These are phyloP conservation scores for Aspergillus novofumigatus DNA, from an alignment of 2,329 filamentous ascomycete species.

Conservation along the genomic window DNA sequence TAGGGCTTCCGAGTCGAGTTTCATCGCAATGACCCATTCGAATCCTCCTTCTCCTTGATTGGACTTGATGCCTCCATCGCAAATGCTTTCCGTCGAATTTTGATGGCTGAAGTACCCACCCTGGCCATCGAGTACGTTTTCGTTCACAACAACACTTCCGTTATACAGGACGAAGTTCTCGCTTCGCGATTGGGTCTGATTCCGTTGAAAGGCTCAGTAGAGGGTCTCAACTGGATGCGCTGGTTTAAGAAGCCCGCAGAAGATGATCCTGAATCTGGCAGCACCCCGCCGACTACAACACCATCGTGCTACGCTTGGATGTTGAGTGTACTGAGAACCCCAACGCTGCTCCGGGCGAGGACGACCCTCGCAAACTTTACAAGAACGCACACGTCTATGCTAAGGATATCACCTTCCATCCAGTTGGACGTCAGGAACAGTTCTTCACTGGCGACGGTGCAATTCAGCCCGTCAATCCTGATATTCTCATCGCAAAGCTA, in stretches of 20 bases:
- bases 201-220: slow-evolving; percentile 74
- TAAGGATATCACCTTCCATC: slow-evolving; percentile 69
- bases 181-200: slow-evolving; percentile 86
- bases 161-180: slow-evolving; percentile 96
- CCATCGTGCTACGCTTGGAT: slow-evolving; percentile 71
- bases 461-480: slow-evolving; percentile 77
- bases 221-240: slow-evolving; percentile 75
- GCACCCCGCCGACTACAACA: slow-evolving; percentile 72
- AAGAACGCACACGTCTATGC: slow-evolving; percentile 81
- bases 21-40: slow-evolving; percentile 72
- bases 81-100: slow-evolving; percentile 94
- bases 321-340: slow-evolving; percentile 76
- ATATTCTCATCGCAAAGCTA: slow-evolving; percentile 91
- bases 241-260: slow-evolving; percentile 73
- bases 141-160: slow-evolving; percentile 93
- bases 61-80: slow-evolving; percentile 89
- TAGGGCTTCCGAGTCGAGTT: slow-evolving; percentile 70
- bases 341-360: slow-evolving; percentile 66
- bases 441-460: slow-evolving; percentile 63
- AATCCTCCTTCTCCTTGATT: slow-evolving; percentile 85
- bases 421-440: slow-evolving; percentile 67
- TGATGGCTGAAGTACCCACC: slow-evolving; percentile 90
- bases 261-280: slow-evolving; percentile 52
- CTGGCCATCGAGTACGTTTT: slow-evolving; percentile 92
- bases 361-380: slow-evolving; percentile 80